A percentile compares a stretch with the other conserved stretches of the same genome.
Conservation (phyloP, 768 basidiomycete genomes). For the Mycena metata region DNA sequence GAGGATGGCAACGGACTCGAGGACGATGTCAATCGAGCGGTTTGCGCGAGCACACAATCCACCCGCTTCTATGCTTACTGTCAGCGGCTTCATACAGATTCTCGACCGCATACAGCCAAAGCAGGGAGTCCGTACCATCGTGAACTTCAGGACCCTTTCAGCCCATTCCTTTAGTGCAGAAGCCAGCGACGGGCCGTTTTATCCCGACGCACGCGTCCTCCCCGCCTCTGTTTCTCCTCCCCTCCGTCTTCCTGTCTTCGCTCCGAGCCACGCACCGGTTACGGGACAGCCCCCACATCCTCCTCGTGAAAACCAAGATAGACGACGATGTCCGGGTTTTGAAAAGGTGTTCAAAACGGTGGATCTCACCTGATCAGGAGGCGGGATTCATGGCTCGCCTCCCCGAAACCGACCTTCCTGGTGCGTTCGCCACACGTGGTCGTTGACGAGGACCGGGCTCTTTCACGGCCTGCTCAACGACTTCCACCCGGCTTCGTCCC, state of each 20-base stretch:
- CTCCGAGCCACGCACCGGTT: constrained; percentile 3
- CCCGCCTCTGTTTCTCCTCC: constrained; percentile 7
- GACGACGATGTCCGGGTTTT: not conserved
- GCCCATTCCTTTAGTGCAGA: not conserved
- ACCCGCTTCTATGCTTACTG: not conserved
- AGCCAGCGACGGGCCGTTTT: not conserved
- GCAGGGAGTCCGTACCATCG: not conserved
- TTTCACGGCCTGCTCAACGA: no score
- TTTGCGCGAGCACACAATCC: not conserved
- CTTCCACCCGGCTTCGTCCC: no score
- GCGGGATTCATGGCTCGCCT: constrained; percentile 17
- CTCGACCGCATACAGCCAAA: constrained; percentile 11
- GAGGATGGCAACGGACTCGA: not conserved
- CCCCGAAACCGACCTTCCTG: not conserved
- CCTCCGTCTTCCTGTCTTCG: constrained; percentile 17
- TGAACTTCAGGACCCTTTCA: constrained; percentile 18
- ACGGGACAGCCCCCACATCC: not conserved
- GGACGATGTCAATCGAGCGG: not conserved
- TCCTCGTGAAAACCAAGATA: no score
- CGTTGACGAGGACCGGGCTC: no score
- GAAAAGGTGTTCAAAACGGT: not conserved
- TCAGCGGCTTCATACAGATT: constrained; percentile 5
- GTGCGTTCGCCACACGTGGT: no score
- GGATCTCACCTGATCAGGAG: not conserved
- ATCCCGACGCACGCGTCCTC: not conserved